Conservation (phyloP, 495 filamentous ascomycete species). For the Xylaria flabelliformis region DNA sequence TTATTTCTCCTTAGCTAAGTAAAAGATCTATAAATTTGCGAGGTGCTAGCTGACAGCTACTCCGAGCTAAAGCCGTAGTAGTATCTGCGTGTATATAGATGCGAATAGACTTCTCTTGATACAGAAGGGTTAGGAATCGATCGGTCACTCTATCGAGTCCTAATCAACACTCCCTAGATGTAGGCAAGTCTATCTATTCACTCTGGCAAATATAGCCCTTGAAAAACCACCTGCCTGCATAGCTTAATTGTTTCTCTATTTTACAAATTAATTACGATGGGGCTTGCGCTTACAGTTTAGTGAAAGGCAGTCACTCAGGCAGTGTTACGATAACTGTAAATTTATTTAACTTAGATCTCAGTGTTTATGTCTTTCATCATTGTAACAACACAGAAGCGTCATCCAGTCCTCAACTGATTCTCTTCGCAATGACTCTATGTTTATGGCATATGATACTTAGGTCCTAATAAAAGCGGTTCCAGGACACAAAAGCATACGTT, state of each 20-base stretch:
- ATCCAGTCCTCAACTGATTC: neutral
- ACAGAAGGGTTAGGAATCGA: too few species aligned
- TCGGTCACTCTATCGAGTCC: too few species aligned
- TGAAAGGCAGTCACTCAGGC: neutral
- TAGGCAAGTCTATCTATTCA: too few species aligned
- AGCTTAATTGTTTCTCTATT: neutral
- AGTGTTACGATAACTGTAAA: neutral
- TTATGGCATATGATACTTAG: neutral
- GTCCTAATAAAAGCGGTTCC: neutral
- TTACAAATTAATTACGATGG: neutral
- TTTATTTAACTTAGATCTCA: neutral
- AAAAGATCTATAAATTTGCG: too few species aligned
- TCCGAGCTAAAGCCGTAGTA: too few species aligned
- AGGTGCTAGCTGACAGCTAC: too few species aligned
- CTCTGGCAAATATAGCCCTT: too few species aligned
- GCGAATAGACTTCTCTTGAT: too few species aligned
- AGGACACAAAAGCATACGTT: neutral
- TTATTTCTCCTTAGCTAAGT: too few species aligned
- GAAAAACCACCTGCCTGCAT: too few species aligned
- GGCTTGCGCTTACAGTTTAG: neutral
- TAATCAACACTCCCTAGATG: too few species aligned
- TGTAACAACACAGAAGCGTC: neutral
- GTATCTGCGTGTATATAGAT: too few species aligned
- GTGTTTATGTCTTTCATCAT: neutral
- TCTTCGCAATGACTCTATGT: neutral